Conservation (phyloP, 495 filamentous ascomycete species). For the Bacidia rubella region DNA sequence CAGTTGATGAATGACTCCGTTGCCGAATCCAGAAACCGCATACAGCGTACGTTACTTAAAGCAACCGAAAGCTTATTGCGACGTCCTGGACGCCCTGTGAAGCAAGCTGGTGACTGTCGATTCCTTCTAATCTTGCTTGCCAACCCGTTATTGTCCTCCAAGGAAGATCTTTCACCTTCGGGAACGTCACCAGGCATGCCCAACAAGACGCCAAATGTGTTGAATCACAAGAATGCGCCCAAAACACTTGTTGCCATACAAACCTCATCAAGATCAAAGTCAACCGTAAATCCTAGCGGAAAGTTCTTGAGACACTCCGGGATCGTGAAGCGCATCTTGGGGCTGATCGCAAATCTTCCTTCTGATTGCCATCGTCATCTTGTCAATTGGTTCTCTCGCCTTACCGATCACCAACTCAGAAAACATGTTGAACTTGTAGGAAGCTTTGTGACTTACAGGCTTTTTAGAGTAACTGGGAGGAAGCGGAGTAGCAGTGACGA, state of each 20-base stretch:
- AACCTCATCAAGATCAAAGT: background rate
- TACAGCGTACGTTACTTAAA: constrained; percentile 60
- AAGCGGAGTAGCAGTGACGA: constrained; percentile 44
- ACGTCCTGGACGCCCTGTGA: constrained; percentile 60
- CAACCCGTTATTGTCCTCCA: constrained; percentile 58
- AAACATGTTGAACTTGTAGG: constrained; percentile 61
- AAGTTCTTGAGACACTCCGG: constrained; percentile 51
- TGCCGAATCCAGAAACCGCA: constrained; percentile 51
- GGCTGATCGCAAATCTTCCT: constrained; percentile 62
- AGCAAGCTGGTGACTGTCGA: constrained; percentile 54
- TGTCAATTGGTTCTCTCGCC: constrained; percentile 73
- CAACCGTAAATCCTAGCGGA: background rate
- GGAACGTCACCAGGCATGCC: background rate
- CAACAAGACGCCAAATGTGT: background rate
- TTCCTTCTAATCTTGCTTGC: constrained; percentile 72
- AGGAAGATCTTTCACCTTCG: background rate
- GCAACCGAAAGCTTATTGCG: constrained; percentile 76
- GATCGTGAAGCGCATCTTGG: constrained; percentile 76
- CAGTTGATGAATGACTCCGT: background rate
- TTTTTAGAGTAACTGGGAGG: constrained; percentile 59
- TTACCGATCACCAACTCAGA: constrained; percentile 54
- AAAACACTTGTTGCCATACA: background rate
- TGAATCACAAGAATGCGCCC: background rate
- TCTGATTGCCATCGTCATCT: constrained; percentile 68
- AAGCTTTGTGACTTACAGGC: constrained; percentile 70